Evolutionary conservation across 140 eudicot genomes (phyloP).

Genomic region (Senecio squalidus): DNA sequence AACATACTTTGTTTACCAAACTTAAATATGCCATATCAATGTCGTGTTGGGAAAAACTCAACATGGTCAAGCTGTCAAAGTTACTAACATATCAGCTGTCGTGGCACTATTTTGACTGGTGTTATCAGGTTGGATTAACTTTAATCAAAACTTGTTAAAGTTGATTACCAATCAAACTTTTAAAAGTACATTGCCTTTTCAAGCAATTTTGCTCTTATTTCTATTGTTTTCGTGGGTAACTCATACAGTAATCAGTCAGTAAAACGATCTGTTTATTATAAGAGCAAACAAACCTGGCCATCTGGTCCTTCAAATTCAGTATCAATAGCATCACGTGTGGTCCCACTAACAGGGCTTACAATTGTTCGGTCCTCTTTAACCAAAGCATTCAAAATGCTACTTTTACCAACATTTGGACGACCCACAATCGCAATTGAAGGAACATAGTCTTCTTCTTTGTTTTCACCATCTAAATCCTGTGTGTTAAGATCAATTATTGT

Average conservation of each 20-base stretch:
- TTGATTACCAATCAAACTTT: not conserved
- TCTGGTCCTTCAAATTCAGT: conserved; percentile 87
- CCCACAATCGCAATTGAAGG: conserved; percentile 90
- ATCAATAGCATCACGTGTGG: conserved; percentile 98
- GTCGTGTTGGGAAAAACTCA: not conserved
- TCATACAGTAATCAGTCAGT: not conserved
- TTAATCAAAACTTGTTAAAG: not conserved
- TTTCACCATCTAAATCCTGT: conserved; percentile 50
- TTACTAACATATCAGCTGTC: not conserved
- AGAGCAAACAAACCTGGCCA: conserved; percentile 71
- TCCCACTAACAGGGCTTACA: conserved; percentile 98
- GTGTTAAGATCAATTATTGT: conserved; percentile 17
- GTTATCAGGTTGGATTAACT: not conserved
- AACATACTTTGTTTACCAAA: not conserved
- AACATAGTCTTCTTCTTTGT: conserved; percentile 60
- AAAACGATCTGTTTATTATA: conserved; percentile 1
- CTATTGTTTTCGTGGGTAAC: not conserved
- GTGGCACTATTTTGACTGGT: not conserved
- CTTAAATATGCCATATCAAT: not conserved
- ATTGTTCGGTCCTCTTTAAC: conserved; percentile 96
- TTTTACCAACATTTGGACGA: conserved; percentile 96
- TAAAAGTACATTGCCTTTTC: not conserved
- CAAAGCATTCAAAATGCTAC: conserved; percentile 91
- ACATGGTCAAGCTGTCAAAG: conserved; percentile 11
- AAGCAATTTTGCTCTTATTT: not conserved